Evolutionary conservation across 2,329 filamentous ascomycete species (phyloP).

Genomic region (Fusarium sp.): DNA sequence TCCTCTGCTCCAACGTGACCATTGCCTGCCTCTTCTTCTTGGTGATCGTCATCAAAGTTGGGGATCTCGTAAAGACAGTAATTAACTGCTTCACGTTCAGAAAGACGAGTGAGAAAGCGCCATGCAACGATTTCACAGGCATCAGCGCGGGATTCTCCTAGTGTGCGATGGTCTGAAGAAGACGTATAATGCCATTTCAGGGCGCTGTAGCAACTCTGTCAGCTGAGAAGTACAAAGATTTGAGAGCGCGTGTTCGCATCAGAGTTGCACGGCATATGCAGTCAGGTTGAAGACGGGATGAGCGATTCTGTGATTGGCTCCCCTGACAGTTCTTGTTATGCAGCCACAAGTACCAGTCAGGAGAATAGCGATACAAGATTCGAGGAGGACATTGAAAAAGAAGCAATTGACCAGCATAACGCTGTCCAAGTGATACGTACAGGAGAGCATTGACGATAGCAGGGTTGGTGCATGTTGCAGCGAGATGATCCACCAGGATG

Average conservation of each 20-base stretch:
- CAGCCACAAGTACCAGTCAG: slow-evolving; percentile 20
- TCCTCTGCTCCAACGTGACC: slow-evolving; percentile 53
- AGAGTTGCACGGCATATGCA: slow-evolving; percentile 20
- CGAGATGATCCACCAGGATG: slow-evolving; percentile 72
- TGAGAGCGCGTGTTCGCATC: neutral
- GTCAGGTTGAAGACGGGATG: slow-evolving; percentile 11
- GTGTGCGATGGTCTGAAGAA: slow-evolving; percentile 70
- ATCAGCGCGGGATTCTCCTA: slow-evolving; percentile 76
- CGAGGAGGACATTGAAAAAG: neutral
- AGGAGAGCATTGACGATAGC: slow-evolving; percentile 79
- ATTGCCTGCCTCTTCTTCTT: slow-evolving; percentile 28
- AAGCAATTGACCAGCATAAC: neutral
- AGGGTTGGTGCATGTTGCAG: slow-evolving; percentile 72
- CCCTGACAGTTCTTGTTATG: slow-evolving; percentile 15
- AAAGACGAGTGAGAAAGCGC: slow-evolving; percentile 78
- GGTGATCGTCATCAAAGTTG: slow-evolving; percentile 49
- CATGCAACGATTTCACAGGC: slow-evolving; percentile 86
- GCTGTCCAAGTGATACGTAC: slow-evolving; percentile 60
- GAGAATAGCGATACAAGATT: neutral
- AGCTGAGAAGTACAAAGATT: slow-evolving; percentile 11
- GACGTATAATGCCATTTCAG: slow-evolving; percentile 80
- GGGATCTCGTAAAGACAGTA: slow-evolving; percentile 81
- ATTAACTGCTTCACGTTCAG: slow-evolving; percentile 79
- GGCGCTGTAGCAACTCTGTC: slow-evolving; percentile 62
- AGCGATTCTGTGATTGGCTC: slow-evolving; percentile 25